These are phyloP conservation scores for Puccinia horiana DNA, from an alignment of 1,284 basidiomycete genomes.

Conservation along the genomic window DNA sequence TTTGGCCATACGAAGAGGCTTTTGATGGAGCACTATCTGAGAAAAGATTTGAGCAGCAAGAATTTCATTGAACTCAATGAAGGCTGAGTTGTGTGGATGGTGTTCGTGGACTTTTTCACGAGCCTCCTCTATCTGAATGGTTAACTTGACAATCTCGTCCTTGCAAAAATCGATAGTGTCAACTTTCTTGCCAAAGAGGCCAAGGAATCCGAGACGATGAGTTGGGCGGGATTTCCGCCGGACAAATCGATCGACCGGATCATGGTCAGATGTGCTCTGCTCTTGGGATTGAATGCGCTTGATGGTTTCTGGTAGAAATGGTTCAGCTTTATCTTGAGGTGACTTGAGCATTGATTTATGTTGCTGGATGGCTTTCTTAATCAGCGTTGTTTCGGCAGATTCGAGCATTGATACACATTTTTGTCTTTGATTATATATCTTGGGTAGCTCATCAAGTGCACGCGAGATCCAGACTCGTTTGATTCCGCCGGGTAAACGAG, in stretches of 20 bases:
- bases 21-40: conserved; percentile 54
- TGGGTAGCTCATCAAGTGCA: conserved; percentile 74
- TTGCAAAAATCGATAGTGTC: conserved; percentile 84
- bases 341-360: conserved; percentile 50
- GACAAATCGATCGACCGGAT: conserved; percentile 63
- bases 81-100: conserved; percentile 60
- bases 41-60: conserved; percentile 78
- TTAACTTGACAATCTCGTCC: conserved; percentile 65
- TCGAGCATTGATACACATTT: conserved; percentile 77
- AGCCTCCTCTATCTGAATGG: conserved; percentile 62
- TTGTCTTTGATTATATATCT: conserved; percentile 75
- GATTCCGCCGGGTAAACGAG: conserved; percentile 77
- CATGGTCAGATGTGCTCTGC: background rate
- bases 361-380: conserved; percentile 71
- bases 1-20: conserved; percentile 65
- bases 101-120: conserved; percentile 68
- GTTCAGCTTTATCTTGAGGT: background rate
- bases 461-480: conserved; percentile 86
- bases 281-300: background rate
- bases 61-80: conserved; percentile 85
- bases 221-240: conserved; percentile 73
- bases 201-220: conserved; percentile 68
- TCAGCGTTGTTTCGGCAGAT: conserved; percentile 73
- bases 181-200: conserved; percentile 74
- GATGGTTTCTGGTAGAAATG: background rate